Evolutionary conservation across 768 basidiomycete species (phyloP).

Genomic region (Cantharellus cinnabarinus): DNA sequence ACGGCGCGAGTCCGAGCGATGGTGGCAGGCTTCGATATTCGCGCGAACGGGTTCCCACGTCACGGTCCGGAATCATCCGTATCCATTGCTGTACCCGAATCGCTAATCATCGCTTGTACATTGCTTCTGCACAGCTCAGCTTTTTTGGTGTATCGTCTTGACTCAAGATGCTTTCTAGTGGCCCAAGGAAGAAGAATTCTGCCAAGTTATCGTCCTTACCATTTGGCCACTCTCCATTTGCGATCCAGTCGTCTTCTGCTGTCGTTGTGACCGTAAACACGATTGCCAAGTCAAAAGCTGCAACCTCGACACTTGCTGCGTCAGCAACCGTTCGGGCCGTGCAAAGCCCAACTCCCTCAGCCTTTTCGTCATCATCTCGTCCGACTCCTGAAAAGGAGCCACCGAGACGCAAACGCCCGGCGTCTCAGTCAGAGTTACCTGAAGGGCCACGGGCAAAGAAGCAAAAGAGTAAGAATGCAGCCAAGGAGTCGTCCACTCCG

Average conservation of each 20-base stretch:
- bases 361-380: not conserved
- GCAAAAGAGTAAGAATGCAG: not conserved
- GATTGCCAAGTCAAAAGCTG: not conserved
- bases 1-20: not conserved
- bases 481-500: not conserved
- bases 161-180: not conserved
- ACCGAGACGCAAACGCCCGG: not conserved
- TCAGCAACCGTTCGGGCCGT: not conserved
- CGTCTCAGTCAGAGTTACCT: not conserved
- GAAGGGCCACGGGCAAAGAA: not conserved
- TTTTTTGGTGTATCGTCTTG: too few relatives aligned
- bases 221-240: not conserved
- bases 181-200: not conserved
- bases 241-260: not conserved
- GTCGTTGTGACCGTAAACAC: not conserved
- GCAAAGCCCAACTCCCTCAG: not conserved
- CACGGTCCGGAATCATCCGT: too few relatives aligned
- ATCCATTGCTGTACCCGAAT: too few relatives aligned
- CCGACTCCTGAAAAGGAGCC: not conserved
- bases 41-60: too few relatives aligned
- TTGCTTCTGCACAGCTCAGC: too few relatives aligned
- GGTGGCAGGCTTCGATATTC: not conserved
- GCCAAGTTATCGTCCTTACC: not conserved
- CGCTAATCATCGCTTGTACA: too few relatives aligned
- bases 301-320: not conserved